These are phyloP conservation scores for Arthrobotrys entomopaga DNA, from an alignment of 2,329 filamentous ascomycete species.

Conservation along the genomic window DNA sequence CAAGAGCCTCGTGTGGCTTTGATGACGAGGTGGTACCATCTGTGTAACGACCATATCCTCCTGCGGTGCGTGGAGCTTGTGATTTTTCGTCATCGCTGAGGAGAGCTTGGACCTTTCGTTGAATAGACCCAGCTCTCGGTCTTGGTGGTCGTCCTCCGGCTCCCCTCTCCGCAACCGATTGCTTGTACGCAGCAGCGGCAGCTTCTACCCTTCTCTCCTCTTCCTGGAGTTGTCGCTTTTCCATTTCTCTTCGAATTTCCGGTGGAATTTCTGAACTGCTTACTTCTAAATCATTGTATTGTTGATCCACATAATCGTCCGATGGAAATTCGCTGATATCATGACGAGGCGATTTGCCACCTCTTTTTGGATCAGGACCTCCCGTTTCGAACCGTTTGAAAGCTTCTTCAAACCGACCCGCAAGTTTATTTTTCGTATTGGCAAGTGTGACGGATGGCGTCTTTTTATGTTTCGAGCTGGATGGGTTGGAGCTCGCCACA, in stretches of 20 bases:
- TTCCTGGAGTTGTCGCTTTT: conserved; percentile 80
- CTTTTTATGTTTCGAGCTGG: conserved; percentile 73
- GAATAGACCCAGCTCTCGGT: conserved; percentile 74
- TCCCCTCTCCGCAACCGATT: conserved; percentile 67
- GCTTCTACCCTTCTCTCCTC: conserved; percentile 91
- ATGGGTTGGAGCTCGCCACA: conserved; percentile 79
- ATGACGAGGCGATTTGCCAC: conserved; percentile 60
- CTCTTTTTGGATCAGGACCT: conserved; percentile 57
- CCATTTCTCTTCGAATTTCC: conserved; percentile 88
- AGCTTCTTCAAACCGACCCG: conserved; percentile 88
- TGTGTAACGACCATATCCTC: conserved; percentile 90
- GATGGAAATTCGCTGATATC: conserved; percentile 64
- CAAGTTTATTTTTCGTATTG: conserved; percentile 79
- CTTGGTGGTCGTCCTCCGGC: conserved; percentile 61
- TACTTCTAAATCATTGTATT: conserved; percentile 67
- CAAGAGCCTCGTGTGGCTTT: conserved; percentile 60
- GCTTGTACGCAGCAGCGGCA: conserved; percentile 87
- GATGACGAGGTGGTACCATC: conserved; percentile 62
- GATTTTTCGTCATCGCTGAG: conserved; percentile 78
- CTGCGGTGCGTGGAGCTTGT: conserved; percentile 75
- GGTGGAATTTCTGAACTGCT: conserved; percentile 73
- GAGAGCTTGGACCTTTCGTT: conserved; percentile 87
- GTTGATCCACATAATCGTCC: conserved; percentile 67
- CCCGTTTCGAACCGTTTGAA: conserved; percentile 85
- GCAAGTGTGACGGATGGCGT: conserved; percentile 62